phyloP scores from a whole-genome alignment of 768 basidiomycete genomes.

The Termitomyces titanicus region DNA sequence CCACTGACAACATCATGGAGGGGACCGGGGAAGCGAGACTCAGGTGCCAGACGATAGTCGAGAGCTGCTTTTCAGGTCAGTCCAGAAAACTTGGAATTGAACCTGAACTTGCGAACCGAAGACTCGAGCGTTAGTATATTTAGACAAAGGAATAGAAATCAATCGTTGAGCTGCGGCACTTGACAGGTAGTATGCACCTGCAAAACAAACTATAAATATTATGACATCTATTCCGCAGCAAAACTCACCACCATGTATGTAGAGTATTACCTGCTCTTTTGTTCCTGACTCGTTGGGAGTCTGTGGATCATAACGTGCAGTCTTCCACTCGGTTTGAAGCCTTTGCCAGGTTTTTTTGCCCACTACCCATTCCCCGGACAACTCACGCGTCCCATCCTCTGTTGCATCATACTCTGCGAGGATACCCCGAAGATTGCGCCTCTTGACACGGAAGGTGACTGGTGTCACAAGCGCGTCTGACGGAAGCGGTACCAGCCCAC shows the following conservation, averaged over 20 bases:
- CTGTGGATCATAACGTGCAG: slow-evolving; percentile 25
- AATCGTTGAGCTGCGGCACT: slow-evolving; percentile 88
- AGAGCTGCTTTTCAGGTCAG: slow-evolving; percentile 55
- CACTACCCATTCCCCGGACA: slow-evolving; percentile 97
- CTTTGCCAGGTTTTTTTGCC: slow-evolving; percentile 87
- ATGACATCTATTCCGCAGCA: background rate
- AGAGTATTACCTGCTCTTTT: slow-evolving; percentile 84
- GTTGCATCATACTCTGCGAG: slow-evolving; percentile 67
- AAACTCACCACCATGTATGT: slow-evolving; percentile 83
- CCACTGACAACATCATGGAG: slow-evolving; percentile 80
- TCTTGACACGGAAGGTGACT: slow-evolving; percentile 82
- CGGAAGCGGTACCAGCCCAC: slow-evolving; percentile 80
- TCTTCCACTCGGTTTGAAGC: slow-evolving; percentile 79
- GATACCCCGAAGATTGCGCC: slow-evolving; percentile 73
- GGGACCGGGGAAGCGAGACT: slow-evolving; percentile 91
- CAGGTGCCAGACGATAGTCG: slow-evolving; percentile 94
- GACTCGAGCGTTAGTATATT: slow-evolving; percentile 83
- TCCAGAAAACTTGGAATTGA: background rate
- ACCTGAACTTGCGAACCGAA: slow-evolving; percentile 45
- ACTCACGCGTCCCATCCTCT: slow-evolving; percentile 76
- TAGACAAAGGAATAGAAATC: slow-evolving; percentile 88
- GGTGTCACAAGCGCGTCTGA: slow-evolving; percentile 94
- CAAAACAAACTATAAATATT: background rate
- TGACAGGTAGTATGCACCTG: slow-evolving; percentile 91
- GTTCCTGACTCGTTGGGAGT: slow-evolving; percentile 26